Percentiles rank a stretch among this genome's conserved stretches.
Conservation (phyloP, 1,284 basidiomycete species). For the Fomitopsis pinicola region DNA sequence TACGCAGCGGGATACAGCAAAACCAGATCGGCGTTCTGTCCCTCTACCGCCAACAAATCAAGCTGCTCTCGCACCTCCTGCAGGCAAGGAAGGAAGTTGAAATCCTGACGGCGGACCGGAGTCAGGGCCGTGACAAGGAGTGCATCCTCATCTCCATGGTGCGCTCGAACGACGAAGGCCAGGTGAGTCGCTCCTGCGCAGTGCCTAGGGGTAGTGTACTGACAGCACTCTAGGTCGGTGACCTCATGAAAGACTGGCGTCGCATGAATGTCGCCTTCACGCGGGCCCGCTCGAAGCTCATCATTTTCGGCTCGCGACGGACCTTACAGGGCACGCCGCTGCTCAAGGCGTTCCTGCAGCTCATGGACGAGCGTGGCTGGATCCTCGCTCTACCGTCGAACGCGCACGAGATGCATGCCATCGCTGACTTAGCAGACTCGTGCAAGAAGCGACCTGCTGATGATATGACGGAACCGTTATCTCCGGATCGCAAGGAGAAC, state of each 20-base stretch:
- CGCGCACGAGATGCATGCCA: conserved; percentile 50
- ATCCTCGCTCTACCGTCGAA: conserved; percentile 50
- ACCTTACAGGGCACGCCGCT: conserved; percentile 66
- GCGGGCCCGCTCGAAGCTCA: conserved; percentile 83
- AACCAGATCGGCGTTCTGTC: conserved; percentile 86
- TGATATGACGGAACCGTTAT: conserved; percentile 5
- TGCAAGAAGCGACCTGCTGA: conserved; percentile 17
- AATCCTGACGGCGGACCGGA: conserved; percentile 91
- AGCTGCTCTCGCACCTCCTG: conserved; percentile 67
- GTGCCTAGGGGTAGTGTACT: not conserved
- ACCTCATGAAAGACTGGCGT: conserved; percentile 92
- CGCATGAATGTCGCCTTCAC: conserved; percentile 97
- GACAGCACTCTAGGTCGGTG: conserved; percentile 62
- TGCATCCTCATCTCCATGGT: conserved; percentile 94
- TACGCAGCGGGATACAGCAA: conserved; percentile 60
- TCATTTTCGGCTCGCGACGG: conserved; percentile 82
- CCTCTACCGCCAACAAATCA: conserved; percentile 93
- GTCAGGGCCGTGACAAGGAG: conserved; percentile 96
- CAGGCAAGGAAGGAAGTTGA: conserved; percentile 61
- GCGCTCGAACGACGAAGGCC: conserved; percentile 73
- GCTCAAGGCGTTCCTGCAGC: conserved; percentile 65
- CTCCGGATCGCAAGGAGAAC: conserved; percentile 7
- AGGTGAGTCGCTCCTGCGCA: conserved; percentile 42
- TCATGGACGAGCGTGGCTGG: conserved; percentile 75
- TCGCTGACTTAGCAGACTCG: conserved; percentile 1